Conservation (phyloP, 1,284 basidiomycete genomes). For the Tylopilus sp. region DNA sequence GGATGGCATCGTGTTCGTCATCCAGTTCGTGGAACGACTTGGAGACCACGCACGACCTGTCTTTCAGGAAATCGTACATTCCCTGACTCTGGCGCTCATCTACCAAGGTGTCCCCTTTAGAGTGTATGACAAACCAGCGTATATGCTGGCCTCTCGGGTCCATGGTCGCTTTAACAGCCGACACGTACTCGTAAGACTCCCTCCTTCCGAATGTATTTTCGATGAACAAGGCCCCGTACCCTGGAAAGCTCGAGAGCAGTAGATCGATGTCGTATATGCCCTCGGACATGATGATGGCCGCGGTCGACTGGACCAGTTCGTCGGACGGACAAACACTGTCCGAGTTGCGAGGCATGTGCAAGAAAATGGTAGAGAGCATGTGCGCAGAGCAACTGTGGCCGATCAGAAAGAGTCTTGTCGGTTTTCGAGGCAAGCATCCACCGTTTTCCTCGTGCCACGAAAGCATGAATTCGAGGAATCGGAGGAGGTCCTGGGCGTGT, state of each 20-base stretch:
- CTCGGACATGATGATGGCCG: slow-evolving; percentile 59
- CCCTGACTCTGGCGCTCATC: slow-evolving; percentile 56
- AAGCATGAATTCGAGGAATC: slow-evolving; percentile 54
- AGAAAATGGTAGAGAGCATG: slow-evolving; percentile 66
- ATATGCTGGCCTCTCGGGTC: slow-evolving; percentile 37
- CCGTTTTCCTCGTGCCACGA: slow-evolving; percentile 28
- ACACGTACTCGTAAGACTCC: slow-evolving; percentile 46
- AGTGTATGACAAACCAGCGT: slow-evolving; percentile 69
- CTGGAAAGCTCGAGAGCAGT: slow-evolving; percentile 56
- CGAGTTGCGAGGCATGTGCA: slow-evolving; percentile 41
- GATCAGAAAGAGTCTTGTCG: slow-evolving; percentile 49
- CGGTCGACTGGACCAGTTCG: slow-evolving; percentile 44
- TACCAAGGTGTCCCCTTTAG: slow-evolving; percentile 62
- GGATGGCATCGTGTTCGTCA: slow-evolving; percentile 55
- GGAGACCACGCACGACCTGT: slow-evolving; percentile 37
- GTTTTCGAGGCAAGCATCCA: slow-evolving; percentile 20
- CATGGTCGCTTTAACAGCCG: slow-evolving; percentile 42
- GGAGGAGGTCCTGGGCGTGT: slow-evolving; percentile 62
- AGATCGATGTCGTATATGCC: slow-evolving; percentile 71
- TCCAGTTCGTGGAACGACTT: slow-evolving; percentile 44
- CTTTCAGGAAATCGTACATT: slow-evolving; percentile 52
- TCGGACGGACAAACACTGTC: slow-evolving; percentile 43
- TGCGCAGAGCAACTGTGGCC: slow-evolving; percentile 79
- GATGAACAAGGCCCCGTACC: slow-evolving; percentile 64
- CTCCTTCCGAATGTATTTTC: slow-evolving; percentile 51